A percentile compares a stretch with the other conserved stretches of the same genome.
Conservation (phyloP, 371 early-diverging fungal species). For the Fennellomyces sp. region DNA sequence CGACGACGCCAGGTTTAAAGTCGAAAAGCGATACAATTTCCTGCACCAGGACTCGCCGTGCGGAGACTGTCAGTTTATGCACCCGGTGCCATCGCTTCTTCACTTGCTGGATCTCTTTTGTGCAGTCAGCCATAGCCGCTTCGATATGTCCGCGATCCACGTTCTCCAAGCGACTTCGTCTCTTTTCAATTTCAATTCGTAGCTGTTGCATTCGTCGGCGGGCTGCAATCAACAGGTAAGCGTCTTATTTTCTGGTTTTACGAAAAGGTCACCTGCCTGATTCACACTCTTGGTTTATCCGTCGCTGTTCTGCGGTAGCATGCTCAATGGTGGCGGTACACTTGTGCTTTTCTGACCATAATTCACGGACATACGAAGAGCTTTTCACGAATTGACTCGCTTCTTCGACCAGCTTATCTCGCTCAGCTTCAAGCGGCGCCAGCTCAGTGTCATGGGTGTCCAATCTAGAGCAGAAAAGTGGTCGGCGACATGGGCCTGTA, state of each 20-base stretch:
- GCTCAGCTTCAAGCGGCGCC: conserved; percentile 31
- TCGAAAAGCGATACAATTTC: conserved; percentile 64
- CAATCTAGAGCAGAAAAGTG: conserved; percentile 28
- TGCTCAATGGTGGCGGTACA: conserved; percentile 29
- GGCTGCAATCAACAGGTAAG: conserved; percentile 23
- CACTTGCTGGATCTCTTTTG: conserved; percentile 33
- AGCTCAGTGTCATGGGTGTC: conserved; percentile 43
- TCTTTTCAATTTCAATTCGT: conserved; percentile 19
- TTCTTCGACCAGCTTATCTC: conserved; percentile 40
- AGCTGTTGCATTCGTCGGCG: conserved; percentile 23
- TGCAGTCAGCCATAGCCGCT: conserved; percentile 32
- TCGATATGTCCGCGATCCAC: conserved; percentile 13
- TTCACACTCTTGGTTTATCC: conserved; percentile 30
- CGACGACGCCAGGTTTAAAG: conserved; percentile 43
- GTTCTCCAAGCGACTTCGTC: conserved; percentile 20
- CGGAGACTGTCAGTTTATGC: conserved; percentile 37
- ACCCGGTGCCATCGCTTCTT: conserved; percentile 38
- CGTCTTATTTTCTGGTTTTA: too few species aligned
- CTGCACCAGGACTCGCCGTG: conserved; percentile 54
- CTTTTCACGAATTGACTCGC: conserved; percentile 36
- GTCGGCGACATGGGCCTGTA: too few species aligned
- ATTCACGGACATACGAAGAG: conserved; percentile 38
- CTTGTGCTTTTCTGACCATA: conserved; percentile 45
- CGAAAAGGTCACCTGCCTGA: conserved; percentile 40
- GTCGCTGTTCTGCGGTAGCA: conserved; percentile 28